Conservation (phyloP, 2,329 filamentous ascomycete genomes). For the Pochonia chlamydosporia region DNA sequence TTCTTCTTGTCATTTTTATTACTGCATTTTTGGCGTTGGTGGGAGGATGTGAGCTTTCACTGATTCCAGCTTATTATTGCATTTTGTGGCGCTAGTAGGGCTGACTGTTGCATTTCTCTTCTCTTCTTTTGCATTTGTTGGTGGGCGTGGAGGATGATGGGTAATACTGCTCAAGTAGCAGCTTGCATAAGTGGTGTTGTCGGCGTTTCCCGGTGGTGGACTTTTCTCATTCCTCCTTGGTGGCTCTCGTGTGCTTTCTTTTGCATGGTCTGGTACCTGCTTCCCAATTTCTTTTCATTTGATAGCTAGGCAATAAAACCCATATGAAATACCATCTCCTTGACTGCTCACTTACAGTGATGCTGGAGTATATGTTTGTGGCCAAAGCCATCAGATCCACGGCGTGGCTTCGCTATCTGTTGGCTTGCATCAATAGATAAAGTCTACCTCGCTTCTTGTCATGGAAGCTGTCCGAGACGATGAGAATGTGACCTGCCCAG, state of each 20-base stretch:
- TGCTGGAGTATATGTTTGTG: too few species aligned
- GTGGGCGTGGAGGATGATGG: neutral
- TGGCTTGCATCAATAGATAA: too few species aligned
- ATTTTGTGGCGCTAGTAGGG: neutral
- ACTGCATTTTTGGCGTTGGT: slow-evolving; percentile 8
- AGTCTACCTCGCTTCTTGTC: too few species aligned
- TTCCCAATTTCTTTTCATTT: neutral
- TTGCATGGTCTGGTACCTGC: slow-evolving; percentile 2
- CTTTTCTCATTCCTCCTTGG: neutral
- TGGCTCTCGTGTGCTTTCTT: neutral
- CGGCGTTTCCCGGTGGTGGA: neutral
- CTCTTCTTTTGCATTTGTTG: neutral
- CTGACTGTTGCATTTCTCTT: neutral
- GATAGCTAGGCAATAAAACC: slow-evolving; percentile 2
- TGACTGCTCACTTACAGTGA: too few species aligned
- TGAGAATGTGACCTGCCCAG: too few species aligned
- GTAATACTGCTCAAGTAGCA: neutral
- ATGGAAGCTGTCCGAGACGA: too few species aligned
- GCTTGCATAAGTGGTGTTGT: neutral
- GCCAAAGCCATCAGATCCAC: too few species aligned
- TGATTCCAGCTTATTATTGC: slow-evolving; percentile 1
- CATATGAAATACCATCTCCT: neutral
- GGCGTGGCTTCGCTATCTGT: too few species aligned
- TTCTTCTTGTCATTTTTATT: slow-evolving; percentile 7
- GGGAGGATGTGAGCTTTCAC: neutral